Conservation (phyloP, 2,329 filamentous ascomycete genomes). For the Epichloe gansuensis region DNA sequence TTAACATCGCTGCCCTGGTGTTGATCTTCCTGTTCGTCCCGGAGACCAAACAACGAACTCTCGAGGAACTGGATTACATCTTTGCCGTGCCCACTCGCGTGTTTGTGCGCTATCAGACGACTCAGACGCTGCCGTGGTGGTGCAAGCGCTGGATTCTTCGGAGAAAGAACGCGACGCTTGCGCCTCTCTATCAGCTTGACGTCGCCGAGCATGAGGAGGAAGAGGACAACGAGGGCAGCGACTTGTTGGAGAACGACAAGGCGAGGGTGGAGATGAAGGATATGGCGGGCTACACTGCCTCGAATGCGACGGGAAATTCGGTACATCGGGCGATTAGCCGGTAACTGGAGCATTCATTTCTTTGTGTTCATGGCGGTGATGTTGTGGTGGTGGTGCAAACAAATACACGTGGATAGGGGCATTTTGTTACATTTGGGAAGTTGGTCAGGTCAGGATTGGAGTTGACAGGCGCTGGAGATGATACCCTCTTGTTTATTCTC, state of each 20-base stretch:
- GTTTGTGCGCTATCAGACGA: slow-evolving; percentile 44
- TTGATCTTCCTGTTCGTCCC: slow-evolving; percentile 45
- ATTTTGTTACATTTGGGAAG: not conserved
- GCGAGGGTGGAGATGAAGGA: slow-evolving; percentile 26
- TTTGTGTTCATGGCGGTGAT: not conserved
- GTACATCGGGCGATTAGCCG: not conserved
- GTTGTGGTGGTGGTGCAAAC: not conserved
- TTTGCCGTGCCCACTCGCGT: slow-evolving; percentile 46
- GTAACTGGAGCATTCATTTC: slow-evolving; percentile 2
- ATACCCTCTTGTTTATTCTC: slow-evolving; percentile 8
- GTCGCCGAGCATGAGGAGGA: slow-evolving; percentile 19
- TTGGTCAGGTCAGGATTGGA: not conserved
- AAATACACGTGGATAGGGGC: not conserved
- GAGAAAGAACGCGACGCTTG: slow-evolving; percentile 27
- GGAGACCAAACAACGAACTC: slow-evolving; percentile 44
- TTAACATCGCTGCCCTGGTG: slow-evolving; percentile 40
- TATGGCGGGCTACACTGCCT: slow-evolving; percentile 16
- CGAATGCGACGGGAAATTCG: slow-evolving; percentile 1
- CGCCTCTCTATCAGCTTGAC: slow-evolving; percentile 31
- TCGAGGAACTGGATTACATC: slow-evolving; percentile 46
- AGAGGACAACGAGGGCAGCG: slow-evolving; percentile 16
- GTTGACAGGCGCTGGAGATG: slow-evolving; percentile 8
- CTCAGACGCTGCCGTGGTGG: slow-evolving; percentile 46
- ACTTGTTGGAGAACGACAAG: slow-evolving; percentile 25
- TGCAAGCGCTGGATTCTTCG: slow-evolving; percentile 43